phyloP scores from a whole-genome alignment of 2,329 filamentous ascomycete genomes.

The Bipolaris gigantea region DNA sequence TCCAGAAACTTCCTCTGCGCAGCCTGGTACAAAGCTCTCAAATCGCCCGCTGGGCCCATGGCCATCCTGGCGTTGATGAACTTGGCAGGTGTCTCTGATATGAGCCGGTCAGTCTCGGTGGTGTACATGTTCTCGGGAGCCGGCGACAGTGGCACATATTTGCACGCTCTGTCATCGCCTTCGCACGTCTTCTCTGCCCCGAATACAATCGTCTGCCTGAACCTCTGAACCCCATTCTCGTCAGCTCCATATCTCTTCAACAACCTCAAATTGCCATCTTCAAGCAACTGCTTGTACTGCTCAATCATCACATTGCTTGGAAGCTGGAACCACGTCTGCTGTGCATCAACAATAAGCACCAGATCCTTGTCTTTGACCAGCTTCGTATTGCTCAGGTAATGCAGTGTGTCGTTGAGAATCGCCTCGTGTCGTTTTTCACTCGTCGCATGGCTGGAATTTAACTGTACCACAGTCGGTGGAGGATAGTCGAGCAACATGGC shows the following conservation, averaged over 20 bases:
- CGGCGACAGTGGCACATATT: conserved; percentile 55
- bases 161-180: conserved; percentile 55
- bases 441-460: conserved; percentile 34
- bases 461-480: conserved; percentile 58
- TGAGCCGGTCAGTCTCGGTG: conserved; percentile 45
- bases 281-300: conserved; percentile 60
- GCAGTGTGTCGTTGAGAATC: conserved; percentile 50
- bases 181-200: conserved; percentile 58
- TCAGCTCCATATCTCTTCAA: conserved; percentile 52
- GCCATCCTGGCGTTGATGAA: conserved; percentile 54
- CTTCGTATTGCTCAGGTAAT: conserved; percentile 53
- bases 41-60: conserved; percentile 56
- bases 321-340: conserved; percentile 67
- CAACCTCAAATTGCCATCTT: conserved; percentile 58
- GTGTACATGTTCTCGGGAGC: conserved; percentile 55
- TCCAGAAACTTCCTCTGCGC: conserved; percentile 45
- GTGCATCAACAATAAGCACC: conserved; percentile 64
- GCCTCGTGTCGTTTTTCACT: conserved; percentile 47
- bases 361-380: conserved; percentile 62
- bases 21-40: conserved; percentile 52
- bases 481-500: conserved; percentile 63
- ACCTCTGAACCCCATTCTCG: conserved; percentile 25
- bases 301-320: conserved; percentile 64
- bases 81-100: conserved; percentile 34
- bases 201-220: conserved; percentile 59